These are phyloP conservation scores for Vaccinium vitisidaea DNA, from an alignment of 148 eudicot genomes.

Conservation along the genomic window DNA sequence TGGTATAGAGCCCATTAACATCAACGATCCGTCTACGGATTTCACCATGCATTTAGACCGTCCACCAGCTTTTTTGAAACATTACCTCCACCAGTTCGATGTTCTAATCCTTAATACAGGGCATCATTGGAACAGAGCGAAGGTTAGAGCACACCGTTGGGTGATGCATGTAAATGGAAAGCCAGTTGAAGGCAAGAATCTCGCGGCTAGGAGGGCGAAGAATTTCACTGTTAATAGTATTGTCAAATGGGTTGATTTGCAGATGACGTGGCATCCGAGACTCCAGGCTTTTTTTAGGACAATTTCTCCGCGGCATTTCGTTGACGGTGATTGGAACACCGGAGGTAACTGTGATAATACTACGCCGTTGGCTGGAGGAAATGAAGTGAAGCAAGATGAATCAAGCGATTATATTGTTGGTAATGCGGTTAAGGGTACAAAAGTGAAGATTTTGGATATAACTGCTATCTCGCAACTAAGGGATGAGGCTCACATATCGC, in stretches of 20 bases:
- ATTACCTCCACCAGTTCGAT: constrained; percentile 33
- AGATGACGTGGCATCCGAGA: constrained; percentile 37
- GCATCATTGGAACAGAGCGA: constrained; percentile 65
- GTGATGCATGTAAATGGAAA: constrained; percentile 57
- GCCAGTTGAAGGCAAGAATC: constrained; percentile 35
- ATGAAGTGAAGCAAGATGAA: constrained; percentile 43
- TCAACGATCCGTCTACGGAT: constrained; percentile 29
- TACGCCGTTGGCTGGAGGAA: constrained; percentile 49
- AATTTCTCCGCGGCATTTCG: constrained; percentile 61
- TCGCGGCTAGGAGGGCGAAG: constrained; percentile 52
- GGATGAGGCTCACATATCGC: constrained; percentile 67
- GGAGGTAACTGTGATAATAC: constrained; percentile 67
- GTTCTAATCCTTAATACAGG: constrained; percentile 66
- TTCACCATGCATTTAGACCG: constrained; percentile 67
- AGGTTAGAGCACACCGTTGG: constrained; percentile 58
- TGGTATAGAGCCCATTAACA: constrained; percentile 43
- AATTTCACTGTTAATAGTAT: constrained; percentile 44
- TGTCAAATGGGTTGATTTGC: constrained; percentile 52
- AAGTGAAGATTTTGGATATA: constrained; percentile 47
- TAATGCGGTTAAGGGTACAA: constrained; percentile 52
- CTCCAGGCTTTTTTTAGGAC: constrained; percentile 59
- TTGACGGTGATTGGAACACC: constrained; percentile 64
- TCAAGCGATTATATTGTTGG: constrained; percentile 53
- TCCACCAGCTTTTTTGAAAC: constrained; percentile 48
- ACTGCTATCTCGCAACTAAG: constrained; percentile 57